These are phyloP conservation scores for Daldinia loculata DNA, from an alignment of 495 filamentous ascomycete genomes.

Conservation along the genomic window DNA sequence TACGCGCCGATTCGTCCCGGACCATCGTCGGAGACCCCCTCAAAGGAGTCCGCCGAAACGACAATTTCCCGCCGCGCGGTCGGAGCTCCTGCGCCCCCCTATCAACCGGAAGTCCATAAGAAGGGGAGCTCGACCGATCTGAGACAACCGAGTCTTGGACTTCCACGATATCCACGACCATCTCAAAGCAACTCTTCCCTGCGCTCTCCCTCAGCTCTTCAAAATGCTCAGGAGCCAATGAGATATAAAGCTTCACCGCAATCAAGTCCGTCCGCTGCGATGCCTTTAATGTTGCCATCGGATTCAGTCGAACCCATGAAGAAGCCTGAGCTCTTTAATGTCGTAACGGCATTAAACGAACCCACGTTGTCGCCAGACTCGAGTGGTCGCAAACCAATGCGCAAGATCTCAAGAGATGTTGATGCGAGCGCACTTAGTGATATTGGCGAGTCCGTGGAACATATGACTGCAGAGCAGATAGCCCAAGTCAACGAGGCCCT, in stretches of 20 bases:
- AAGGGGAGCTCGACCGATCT: constrained; percentile 35
- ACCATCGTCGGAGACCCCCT: constrained; percentile 27
- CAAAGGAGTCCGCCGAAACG: constrained; percentile 36
- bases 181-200: constrained; percentile 31
- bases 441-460: constrained; percentile 30
- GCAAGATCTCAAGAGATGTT: constrained; percentile 29
- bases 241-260: constrained; percentile 17
- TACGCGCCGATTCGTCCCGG: constrained; percentile 10
- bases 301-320: constrained; percentile 26
- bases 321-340: constrained; percentile 33
- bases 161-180: constrained; percentile 30
- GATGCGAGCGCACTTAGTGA: constrained; percentile 22
- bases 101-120: constrained; percentile 28
- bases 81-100: constrained; percentile 16
- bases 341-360: constrained; percentile 34
- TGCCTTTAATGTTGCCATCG: constrained; percentile 19
- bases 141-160: constrained; percentile 18
- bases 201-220: constrained; percentile 19
- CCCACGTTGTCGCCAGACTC: constrained; percentile 13
- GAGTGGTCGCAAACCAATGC: constrained; percentile 21
- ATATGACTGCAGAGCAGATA: constrained; percentile 30
- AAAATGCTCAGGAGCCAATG: constrained; percentile 24
- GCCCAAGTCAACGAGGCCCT: constrained; percentile 27
- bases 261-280: constrained; percentile 6
- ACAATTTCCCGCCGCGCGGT: constrained; percentile 34